phyloP scores from a whole-genome alignment of 306 rosid species.

The Cajanus cajan region DNA sequence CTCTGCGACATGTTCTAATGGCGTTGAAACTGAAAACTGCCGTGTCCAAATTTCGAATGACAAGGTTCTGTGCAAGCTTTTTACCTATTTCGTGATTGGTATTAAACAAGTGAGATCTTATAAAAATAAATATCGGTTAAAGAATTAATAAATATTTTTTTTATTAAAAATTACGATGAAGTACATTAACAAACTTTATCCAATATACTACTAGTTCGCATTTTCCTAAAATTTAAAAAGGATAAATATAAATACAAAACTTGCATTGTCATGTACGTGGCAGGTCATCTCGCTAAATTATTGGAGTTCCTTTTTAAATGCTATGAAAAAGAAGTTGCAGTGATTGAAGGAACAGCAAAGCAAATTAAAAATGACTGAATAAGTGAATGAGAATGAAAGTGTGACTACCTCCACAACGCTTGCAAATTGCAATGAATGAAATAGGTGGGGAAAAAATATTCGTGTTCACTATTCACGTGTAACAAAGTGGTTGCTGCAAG shows the following conservation, averaged over 20 bases:
- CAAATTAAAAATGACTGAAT: conserved; percentile 1
- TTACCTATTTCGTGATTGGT: too few relatives aligned
- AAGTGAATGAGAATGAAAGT: neutral
- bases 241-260: neutral
- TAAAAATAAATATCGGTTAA: too few relatives aligned
- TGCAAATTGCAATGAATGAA: neutral
- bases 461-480: neutral
- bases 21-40: too few relatives aligned
- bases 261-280: neutral
- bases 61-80: too few relatives aligned
- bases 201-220: neutral
- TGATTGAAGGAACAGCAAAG: neutral
- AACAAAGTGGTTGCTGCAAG: neutral
- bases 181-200: too few relatives aligned
- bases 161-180: too few relatives aligned
- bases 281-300: neutral
- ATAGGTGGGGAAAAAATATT: neutral
- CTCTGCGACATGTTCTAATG: too few relatives aligned
- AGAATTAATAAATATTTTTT: too few relatives aligned
- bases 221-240: neutral
- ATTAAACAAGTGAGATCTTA: too few relatives aligned
- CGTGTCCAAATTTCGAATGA: too few relatives aligned
- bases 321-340: neutral
- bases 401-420: neutral
- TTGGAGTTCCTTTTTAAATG: neutral